phyloP scores from a whole-genome alignment of 2,329 filamentous ascomycete species.

The Sporothrix dimorphospora region DNA sequence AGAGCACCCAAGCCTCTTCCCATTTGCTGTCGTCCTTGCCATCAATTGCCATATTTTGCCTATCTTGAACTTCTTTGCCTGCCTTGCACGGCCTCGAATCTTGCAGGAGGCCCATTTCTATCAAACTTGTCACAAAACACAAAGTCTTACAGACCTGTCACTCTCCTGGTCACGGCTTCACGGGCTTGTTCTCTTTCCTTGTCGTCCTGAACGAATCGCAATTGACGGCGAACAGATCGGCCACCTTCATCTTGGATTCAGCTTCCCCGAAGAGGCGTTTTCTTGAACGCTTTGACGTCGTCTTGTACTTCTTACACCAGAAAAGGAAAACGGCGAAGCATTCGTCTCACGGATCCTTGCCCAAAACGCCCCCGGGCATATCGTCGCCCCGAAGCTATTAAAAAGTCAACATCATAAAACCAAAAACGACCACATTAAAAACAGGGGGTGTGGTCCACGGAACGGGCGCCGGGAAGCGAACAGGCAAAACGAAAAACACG shows the following conservation, averaged over 20 bases:
- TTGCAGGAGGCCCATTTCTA: neutral
- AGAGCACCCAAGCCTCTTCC: neutral
- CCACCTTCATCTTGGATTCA: neutral
- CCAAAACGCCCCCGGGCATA: constrained; percentile 2
- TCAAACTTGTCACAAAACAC: constrained; percentile 3
- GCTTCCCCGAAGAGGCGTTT: neutral
- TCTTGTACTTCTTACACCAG: too few relatives aligned
- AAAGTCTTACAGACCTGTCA: neutral
- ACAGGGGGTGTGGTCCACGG: neutral
- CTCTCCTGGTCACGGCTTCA: neutral
- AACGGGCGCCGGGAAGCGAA: neutral
- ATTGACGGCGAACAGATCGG: constrained; percentile 3
- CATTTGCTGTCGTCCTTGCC: neutral
- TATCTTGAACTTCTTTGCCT: neutral
- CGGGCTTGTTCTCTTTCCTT: neutral
- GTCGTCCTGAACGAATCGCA: neutral
- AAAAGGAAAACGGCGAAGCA: neutral
- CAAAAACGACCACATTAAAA: neutral
- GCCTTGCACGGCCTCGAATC: neutral
- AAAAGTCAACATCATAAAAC: neutral
- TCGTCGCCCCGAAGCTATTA: neutral
- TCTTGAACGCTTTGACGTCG: neutral
- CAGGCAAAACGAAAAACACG: neutral
- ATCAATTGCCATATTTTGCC: neutral
- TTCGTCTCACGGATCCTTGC: neutral